Conservation (phyloP, 345 rosid species). For the Cochlearia excelsa region DNA sequence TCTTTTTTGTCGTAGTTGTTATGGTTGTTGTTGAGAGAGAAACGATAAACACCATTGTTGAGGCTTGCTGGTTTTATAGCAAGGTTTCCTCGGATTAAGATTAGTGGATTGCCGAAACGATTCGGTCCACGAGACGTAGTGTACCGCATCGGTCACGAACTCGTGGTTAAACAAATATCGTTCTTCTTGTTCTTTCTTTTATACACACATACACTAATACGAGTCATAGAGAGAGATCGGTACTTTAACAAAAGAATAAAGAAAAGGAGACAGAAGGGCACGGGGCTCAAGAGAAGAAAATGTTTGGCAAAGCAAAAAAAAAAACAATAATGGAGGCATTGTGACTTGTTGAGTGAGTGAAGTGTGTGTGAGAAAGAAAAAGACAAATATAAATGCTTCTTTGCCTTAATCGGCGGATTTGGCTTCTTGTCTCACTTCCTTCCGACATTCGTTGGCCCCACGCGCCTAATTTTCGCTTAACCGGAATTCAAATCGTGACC, state of each 20-base stretch:
- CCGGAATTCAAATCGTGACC: background rate
- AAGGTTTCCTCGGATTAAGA: too few species aligned
- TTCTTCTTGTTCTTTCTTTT: too few species aligned
- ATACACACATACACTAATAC: too few species aligned
- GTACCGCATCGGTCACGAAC: too few species aligned
- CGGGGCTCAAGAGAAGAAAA: conserved; percentile 37
- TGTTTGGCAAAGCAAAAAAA: conserved; percentile 6
- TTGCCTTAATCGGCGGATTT: background rate
- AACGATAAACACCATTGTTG: too few species aligned
- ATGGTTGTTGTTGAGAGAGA: too few species aligned
- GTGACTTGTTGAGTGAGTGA: conserved; percentile 4
- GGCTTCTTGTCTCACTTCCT: background rate
- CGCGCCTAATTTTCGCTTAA: background rate
- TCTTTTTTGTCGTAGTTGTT: too few species aligned
- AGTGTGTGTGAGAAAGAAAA: background rate
- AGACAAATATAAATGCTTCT: background rate
- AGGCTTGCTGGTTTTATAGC: too few species aligned
- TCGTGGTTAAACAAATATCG: too few species aligned
- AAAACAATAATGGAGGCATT: conserved; percentile 31
- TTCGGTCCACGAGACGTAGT: too few species aligned
- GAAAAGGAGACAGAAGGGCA: conserved; percentile 26
- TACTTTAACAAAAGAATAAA: conserved; percentile 24
- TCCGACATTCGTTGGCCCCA: background rate
- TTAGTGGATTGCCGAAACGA: too few species aligned
- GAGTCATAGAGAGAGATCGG: too few species aligned